These are phyloP conservation scores for Zanthoxylum bungeanum DNA, from an alignment of 345 rosid genomes.

Conservation along the genomic window DNA sequence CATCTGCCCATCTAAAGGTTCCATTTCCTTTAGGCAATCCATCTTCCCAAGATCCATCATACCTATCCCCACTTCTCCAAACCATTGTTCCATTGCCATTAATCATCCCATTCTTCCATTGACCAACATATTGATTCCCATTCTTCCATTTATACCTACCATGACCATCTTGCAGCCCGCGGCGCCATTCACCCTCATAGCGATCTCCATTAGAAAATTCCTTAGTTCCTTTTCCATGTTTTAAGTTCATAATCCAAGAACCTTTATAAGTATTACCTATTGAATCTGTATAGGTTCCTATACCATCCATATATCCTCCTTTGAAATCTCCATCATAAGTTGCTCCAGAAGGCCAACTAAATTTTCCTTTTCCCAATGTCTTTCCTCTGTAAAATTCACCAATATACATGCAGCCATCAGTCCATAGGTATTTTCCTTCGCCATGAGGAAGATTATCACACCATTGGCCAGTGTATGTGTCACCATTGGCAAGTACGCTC, in stretches of 20 bases:
- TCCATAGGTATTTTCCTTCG: constrained; percentile 82
- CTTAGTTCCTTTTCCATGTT: constrained; percentile 74
- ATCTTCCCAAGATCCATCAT: constrained; percentile 92
- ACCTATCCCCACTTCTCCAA: constrained; percentile 80
- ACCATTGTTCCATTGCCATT: constrained; percentile 82
- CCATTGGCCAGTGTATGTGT: constrained; percentile 88
- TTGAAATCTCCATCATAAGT: constrained; percentile 96
- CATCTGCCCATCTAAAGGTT: constrained; percentile 65
- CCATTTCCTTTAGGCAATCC: constrained; percentile 90
- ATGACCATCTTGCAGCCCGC: constrained; percentile 82
- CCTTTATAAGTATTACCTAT: constrained; percentile 74
- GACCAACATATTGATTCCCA: constrained; percentile 73
- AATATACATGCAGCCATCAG: constrained; percentile 89
- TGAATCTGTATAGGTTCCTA: constrained; percentile 75
- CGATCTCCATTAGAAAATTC: constrained; percentile 72
- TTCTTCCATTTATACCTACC: constrained; percentile 90
- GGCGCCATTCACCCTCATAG: constrained; percentile 88
- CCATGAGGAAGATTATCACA: constrained; percentile 69
- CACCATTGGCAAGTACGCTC: constrained; percentile 58
- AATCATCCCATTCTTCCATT: constrained; percentile 73
- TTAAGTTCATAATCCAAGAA: constrained; percentile 85
- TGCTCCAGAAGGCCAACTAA: constrained; percentile 92
- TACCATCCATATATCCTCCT: constrained; percentile 84
- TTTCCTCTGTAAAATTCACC: constrained; percentile 85
- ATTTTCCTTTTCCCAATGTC: constrained; percentile 75